Base-by-base conservation (phyloP, 2,329 filamentous ascomycete species). In the Ophidiomyces ophidiicola region DNA sequence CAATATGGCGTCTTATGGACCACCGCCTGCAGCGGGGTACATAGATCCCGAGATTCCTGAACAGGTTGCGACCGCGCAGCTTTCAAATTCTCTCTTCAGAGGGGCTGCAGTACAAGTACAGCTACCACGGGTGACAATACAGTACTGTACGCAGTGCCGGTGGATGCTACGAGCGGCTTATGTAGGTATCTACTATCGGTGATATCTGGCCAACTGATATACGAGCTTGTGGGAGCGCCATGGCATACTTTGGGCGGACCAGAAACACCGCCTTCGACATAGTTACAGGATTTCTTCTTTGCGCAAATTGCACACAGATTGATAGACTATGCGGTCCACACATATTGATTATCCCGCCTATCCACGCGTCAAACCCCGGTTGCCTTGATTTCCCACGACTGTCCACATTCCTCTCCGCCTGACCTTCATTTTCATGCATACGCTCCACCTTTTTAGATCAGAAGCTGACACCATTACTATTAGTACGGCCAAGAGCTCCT, bases 401-500 rank as follows among this genome's bases (percentile, higher is more conserved):
- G n/a, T n/a, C 31, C 31, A 14, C 7, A 39, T 26, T n/a, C 4
- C 21, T 3, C 12, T 20, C 35, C 18, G 20, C 24, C 24, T 11
- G 29, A 32, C 14, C 20, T 28, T 25, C 29, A 29, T 34, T 8
- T 21, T 35, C 7, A n/a, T 6, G 24, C 24, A 7, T 26, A 7
- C n/a, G n/a, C 7, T 6, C 24, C 7, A 26, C 24, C n/a, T 26
- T 26, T 7, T n/a, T 26, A 26, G 24, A 26, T n/a, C 7, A 7
- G 24, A 7, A 11, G 30, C 36, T 23, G 32, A 36, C 20, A 6
- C 5, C 23, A 50, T 39, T 12, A 32, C 11, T 23, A 25, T 30
- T 50, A 94, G 83, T 94, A 82, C 59, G 88, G 80, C 34, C 90
- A 96, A 69, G 90, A 96, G 61, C 77, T 98, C 31, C 76, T 98